Base-by-base conservation (phyloP, 2,329 filamentous ascomycete species). In the Aspergillus sp. region DNA sequence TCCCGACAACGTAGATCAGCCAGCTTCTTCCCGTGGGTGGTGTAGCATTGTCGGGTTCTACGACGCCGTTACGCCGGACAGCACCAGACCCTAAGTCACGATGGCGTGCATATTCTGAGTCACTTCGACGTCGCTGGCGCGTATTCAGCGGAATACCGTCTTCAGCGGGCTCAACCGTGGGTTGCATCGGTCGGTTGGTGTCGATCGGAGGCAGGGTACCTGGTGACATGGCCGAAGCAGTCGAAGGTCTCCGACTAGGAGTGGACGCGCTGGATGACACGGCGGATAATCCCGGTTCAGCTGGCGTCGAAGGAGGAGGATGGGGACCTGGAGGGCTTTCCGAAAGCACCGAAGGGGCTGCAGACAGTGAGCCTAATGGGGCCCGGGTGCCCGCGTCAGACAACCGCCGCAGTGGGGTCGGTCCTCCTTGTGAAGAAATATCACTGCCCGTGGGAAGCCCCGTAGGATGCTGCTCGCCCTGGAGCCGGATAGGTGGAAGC, bases 1-100 rank as follows among this genome's bases (percentile, higher is more conserved):
- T 88, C 48, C 87, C 87, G 55, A 90, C 83, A 8, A 90, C 87
- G 70, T 90, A 90, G 56, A 90, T 89, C 67, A 90, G 83, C 87
- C 87, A 90, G 73, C 87, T 90, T 65, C 87, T 79, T 57, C 85
- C 86, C 57, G 80, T 81, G 59, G 79, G 76, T 45, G 77, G 75
- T 9, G 76, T 71, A 57, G 78, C 72, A 49, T 81, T 79, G 59
- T 86, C 82, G 21, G 86, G 85, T 62, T 85, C 84, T 62, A 89
- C 87, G 17, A 89, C 84, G 19, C 87, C 87, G 70, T 89, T 88
- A 47, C 87, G 81, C 36, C 87, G 80, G 10, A 86, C 82, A 23
- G 86, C 83, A 51, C 86, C 87, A 32, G 86, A 84, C 4, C 87
- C 85, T 60, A 88, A 72, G 60, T 87, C 73, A 72, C 82, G 74